Conservation (phyloP, 768 basidiomycete genomes). For the Amanita thiersii region DNA sequence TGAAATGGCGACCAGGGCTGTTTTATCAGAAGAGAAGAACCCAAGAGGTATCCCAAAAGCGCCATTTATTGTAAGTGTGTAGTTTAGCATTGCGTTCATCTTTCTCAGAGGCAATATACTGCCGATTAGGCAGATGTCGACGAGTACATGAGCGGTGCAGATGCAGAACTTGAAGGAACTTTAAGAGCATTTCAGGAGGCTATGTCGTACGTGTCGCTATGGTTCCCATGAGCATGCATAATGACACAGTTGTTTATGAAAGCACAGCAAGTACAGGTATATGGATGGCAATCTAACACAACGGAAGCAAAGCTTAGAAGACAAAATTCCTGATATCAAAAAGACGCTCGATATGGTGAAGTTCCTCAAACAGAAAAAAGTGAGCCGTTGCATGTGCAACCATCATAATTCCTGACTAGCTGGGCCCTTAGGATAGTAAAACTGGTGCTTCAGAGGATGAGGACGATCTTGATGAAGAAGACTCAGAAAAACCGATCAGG, state of each 20-base stretch:
- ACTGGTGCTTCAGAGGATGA: conserved; percentile 33
- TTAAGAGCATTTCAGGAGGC: conserved; percentile 86
- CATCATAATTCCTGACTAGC: conserved; percentile 3
- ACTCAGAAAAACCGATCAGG: conserved; percentile 44
- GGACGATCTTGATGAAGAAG: conserved; percentile 45
- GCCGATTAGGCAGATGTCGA: conserved; percentile 82
- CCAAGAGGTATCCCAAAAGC: conserved; percentile 93
- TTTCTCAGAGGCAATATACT: neutral
- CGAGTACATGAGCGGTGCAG: conserved; percentile 72
- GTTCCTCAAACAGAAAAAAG: conserved; percentile 64
- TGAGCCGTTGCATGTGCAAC: conserved; percentile 25
- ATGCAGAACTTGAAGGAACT: conserved; percentile 69
- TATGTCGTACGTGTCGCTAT: conserved; percentile 63
- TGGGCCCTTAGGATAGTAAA: conserved; percentile 48
- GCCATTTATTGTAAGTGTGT: conserved; percentile 75
- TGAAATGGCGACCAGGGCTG: conserved; percentile 12
- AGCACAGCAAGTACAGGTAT: conserved; percentile 92
- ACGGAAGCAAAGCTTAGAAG: conserved; percentile 70
- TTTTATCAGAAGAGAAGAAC: conserved; percentile 51
- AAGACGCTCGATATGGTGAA: conserved; percentile 90
- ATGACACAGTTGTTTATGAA: conserved; percentile 22
- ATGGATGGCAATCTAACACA: conserved; percentile 88
- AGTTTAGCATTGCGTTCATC: neutral
- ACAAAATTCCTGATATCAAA: conserved; percentile 94
- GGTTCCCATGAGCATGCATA: conserved; percentile 11